phyloP scores from a whole-genome alignment of 2,329 filamentous ascomycete genomes.

The Sclerotinia glacialis region DNA sequence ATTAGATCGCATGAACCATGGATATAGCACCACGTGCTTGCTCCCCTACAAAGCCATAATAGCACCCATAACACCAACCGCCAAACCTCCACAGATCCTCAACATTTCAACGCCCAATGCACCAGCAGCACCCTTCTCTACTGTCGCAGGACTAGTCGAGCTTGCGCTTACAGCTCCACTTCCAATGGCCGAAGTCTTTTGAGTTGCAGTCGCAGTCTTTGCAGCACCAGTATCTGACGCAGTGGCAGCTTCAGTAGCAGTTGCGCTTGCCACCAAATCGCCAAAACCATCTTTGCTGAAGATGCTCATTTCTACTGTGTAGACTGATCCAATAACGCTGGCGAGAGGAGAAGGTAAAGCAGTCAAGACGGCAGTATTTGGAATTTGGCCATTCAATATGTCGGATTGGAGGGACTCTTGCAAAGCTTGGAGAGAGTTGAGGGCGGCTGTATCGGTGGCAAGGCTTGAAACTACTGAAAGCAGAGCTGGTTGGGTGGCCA shows the following conservation, averaged over 20 bases:
- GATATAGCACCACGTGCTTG: not conserved
- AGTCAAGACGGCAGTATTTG: conserved; percentile 12
- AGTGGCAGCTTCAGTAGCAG: conserved; percentile 10
- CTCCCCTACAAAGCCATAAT: conserved; percentile 19
- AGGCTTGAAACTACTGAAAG: conserved; percentile 19
- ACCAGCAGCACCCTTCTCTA: not conserved
- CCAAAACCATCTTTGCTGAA: conserved; percentile 20
- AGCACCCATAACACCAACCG: conserved; percentile 20
- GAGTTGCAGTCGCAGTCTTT: conserved; percentile 1
- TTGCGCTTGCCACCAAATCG: not conserved
- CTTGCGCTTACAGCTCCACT: not conserved
- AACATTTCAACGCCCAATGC: conserved; percentile 4
- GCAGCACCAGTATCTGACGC: conserved; percentile 1
- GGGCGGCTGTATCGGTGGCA: conserved; percentile 20
- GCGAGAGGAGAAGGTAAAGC: conserved; percentile 21
- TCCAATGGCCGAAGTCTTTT: conserved; percentile 5
- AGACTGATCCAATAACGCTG: conserved; percentile 20
- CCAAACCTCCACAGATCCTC: conserved; percentile 4
- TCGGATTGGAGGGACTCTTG: conserved; percentile 11
- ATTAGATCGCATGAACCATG: not conserved
- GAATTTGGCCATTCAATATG: conserved; percentile 2
- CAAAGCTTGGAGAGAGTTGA: conserved; percentile 15
- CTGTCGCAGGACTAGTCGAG: not conserved
- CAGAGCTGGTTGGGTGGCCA: conserved; percentile 22
- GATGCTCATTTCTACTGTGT: conserved; percentile 21